These are phyloP conservation scores for Candida dubliniensis DNA, from an alignment of 1,139 yeast genomes.

Conservation along the genomic window DNA sequence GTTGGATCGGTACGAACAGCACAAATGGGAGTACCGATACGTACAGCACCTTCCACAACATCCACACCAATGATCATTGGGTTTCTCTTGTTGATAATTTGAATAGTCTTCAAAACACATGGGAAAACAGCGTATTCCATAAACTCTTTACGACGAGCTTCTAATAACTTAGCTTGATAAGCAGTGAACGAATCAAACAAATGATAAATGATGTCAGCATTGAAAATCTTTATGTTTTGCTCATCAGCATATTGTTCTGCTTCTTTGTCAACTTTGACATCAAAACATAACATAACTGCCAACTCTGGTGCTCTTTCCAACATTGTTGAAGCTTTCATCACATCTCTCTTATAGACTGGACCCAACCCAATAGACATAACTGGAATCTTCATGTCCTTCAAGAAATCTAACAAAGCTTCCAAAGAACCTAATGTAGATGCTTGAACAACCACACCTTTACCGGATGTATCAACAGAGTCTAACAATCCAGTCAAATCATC, in stretches of 20 bases:
- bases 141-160: slow-evolving; percentile 86
- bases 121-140: slow-evolving; percentile 92
- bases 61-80: slow-evolving; percentile 99
- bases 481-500: slow-evolving; percentile 93
- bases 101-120: slow-evolving; percentile 89
- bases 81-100: slow-evolving; percentile 96
- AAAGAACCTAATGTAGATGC: slow-evolving; percentile 97
- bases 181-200: slow-evolving; percentile 93
- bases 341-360: slow-evolving; percentile 96
- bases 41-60: slow-evolving; percentile 84
- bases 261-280: slow-evolving; percentile 94
- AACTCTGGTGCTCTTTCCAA: slow-evolving; percentile 92
- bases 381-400: slow-evolving; percentile 97
- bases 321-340: slow-evolving; percentile 96
- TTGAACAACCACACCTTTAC: slow-evolving; percentile 97
- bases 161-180: slow-evolving; percentile 84
- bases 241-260: slow-evolving; percentile 98
- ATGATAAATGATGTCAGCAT: slow-evolving; percentile 95
- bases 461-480: slow-evolving; percentile 91
- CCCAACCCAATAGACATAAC: slow-evolving; percentile 98
- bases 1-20: slow-evolving; percentile 88
- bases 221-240: slow-evolving; percentile 86
- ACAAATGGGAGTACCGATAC: slow-evolving; percentile 93
- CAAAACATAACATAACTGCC: slow-evolving; percentile 97
- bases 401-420: slow-evolving; percentile 94